phyloP scores from a whole-genome alignment of 2,329 filamentous ascomycete genomes.

The Fusarium algeriense region DNA sequence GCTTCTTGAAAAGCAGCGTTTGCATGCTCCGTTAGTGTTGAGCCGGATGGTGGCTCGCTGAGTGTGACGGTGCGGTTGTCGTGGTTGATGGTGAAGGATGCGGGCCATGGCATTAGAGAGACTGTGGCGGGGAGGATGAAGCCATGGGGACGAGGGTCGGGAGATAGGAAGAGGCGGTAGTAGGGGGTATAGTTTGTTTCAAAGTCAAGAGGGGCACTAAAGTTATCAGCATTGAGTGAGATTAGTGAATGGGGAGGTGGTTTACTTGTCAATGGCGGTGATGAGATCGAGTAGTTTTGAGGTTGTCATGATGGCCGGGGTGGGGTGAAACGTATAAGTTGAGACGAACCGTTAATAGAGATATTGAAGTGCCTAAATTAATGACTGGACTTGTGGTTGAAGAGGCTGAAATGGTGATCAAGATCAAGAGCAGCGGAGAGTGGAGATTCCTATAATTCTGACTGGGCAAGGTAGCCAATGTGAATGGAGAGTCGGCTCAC shows the following conservation, averaged over 20 bases:
- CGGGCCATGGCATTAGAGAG: slow-evolving; percentile 61
- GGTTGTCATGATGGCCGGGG: slow-evolving; percentile 27
- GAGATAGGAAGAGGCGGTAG: slow-evolving; percentile 60
- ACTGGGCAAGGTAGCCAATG: slow-evolving; percentile 5
- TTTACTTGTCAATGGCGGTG: slow-evolving; percentile 59
- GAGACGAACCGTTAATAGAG: no score
- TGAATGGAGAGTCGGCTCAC: background rate
- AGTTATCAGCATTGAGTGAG: background rate
- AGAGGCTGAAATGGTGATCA: background rate
- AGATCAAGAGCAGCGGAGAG: background rate
- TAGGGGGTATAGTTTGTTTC: slow-evolving; percentile 53
- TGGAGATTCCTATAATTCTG: slow-evolving; percentile 24
- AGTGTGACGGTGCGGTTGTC: slow-evolving; percentile 51
- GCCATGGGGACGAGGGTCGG: slow-evolving; percentile 62
- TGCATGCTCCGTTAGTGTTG: slow-evolving; percentile 48
- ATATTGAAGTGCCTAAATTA: background rate
- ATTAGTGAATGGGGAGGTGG: background rate
- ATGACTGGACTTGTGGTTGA: background rate
- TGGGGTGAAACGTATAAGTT: background rate
- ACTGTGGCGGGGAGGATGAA: slow-evolving; percentile 62
- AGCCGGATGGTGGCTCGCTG: slow-evolving; percentile 37
- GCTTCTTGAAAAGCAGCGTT: slow-evolving; percentile 56
- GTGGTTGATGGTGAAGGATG: slow-evolving; percentile 54
- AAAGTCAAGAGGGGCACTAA: slow-evolving; percentile 62
- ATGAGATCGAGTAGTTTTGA: slow-evolving; percentile 55